phyloP scores from a whole-genome alignment of 805 yeast species.

The Candida vartiovaarae region DNA sequence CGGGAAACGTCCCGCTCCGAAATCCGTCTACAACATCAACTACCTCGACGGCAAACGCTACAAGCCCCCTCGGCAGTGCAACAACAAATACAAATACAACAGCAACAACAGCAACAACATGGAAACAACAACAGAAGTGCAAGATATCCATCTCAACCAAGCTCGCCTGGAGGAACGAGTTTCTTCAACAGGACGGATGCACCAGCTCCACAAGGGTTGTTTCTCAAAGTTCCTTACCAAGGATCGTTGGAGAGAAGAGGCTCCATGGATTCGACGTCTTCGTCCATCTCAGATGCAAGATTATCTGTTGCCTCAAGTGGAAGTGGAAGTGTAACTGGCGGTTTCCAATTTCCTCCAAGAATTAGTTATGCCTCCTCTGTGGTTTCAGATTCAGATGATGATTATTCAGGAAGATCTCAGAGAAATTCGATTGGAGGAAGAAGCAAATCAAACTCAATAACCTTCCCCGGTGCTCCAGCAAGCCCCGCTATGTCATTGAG shows the following conservation, averaged over 20 bases:
- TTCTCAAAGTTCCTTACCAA: constrained; percentile 25
- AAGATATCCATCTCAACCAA: constrained; percentile 2
- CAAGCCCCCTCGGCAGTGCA: constrained; percentile 2
- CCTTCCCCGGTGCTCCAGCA: constrained; percentile 10
- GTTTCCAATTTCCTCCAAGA: constrained; percentile 5
- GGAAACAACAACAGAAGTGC: not conserved
- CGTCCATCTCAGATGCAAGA: constrained; percentile 15
- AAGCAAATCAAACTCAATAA: constrained; percentile 17
- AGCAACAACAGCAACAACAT: constrained; percentile 3
- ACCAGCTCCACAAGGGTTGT: constrained; percentile 19
- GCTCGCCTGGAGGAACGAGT: constrained; percentile 1
- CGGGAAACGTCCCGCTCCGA: constrained; percentile 1
- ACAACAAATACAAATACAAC: not conserved
- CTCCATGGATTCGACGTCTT: constrained; percentile 20
- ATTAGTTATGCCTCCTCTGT: constrained; percentile 18
- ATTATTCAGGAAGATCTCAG: constrained; percentile 16
- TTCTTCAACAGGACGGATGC: not conserved
- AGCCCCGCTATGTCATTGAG: constrained; percentile 20
- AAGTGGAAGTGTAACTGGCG: not conserved
- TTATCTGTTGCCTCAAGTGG: constrained; percentile 2
- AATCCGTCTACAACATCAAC: not conserved
- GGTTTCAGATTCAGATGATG: constrained; percentile 24
- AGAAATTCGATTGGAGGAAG: constrained; percentile 14
- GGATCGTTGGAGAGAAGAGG: constrained; percentile 22
- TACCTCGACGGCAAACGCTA: no score